Percentiles rank a stretch among this genome's conserved stretches.
phyloP scores from a whole-genome alignment of 208 protist genomes.

The Wallacemonas sp. region DNA sequence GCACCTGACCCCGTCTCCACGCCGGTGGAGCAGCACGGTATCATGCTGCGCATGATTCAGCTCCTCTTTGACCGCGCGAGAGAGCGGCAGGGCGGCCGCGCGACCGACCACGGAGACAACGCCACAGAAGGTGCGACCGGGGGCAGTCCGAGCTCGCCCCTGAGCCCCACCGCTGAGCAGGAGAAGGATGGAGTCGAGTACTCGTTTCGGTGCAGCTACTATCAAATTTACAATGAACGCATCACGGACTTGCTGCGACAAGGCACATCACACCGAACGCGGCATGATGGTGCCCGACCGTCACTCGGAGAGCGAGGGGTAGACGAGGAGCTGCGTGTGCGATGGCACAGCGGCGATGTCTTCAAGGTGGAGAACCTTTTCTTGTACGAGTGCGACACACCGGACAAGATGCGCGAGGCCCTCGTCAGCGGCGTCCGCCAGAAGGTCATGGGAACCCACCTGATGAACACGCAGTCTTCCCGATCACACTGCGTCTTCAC shows the following conservation, averaged over 20 bases:
- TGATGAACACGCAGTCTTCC: slow-evolving; percentile 90
- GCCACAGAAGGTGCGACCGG: no score
- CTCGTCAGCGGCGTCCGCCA: slow-evolving; percentile 68
- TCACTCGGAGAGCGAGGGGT: slow-evolving; percentile 8
- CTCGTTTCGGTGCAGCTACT: slow-evolving; percentile 83
- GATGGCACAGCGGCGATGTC: slow-evolving; percentile 60
- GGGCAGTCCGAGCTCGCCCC: no score
- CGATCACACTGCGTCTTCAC: slow-evolving; percentile 93
- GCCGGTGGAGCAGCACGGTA: slow-evolving; percentile 56
- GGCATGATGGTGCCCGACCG: neutral
- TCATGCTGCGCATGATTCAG: slow-evolving; percentile 80
- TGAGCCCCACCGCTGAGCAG: no score
- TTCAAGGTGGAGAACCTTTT: slow-evolving; percentile 91
- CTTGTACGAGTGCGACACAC: slow-evolving; percentile 59
- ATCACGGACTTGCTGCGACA: slow-evolving; percentile 77
- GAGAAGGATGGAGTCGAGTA: slow-evolving; percentile 36
- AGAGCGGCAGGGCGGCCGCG: slow-evolving; percentile 25
- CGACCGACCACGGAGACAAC: neutral
- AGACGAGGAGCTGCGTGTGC: slow-evolving; percentile 45
- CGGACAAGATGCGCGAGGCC: slow-evolving; percentile 74
- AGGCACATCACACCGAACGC: no score
- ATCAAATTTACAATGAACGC: slow-evolving; percentile 92
- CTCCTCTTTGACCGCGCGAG: slow-evolving; percentile 74
- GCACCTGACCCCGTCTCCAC: slow-evolving; percentile 16
- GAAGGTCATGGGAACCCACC: slow-evolving; percentile 80